Base-by-base conservation (phyloP, 352 stramenopile species). In the Phytophthora pinifolia region DNA sequence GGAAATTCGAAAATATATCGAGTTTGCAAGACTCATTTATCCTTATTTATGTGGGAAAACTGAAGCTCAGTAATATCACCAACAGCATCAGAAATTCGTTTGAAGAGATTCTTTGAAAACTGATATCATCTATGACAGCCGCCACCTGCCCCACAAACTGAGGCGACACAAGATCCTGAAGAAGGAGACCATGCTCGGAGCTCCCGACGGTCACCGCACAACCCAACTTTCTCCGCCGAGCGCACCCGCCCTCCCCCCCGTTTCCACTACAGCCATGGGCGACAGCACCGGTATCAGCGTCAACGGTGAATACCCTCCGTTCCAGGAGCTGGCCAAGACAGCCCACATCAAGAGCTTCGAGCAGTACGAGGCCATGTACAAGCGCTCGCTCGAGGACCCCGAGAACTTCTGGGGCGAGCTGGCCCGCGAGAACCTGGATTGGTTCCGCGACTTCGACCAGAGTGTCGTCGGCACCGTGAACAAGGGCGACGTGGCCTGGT, bases 391-490 rank as follows among this genome's bases (percentile, higher is more conserved):
- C 7, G 74, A 89, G 7, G 75, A 99, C 59, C 86, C 89, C 0
- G 79, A 85, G 34, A 56, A 60, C 5, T 99, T 98, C 67, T 99
- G 97, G 97, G 83, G 70, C 5, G 69, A 92, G 20, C 54, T 95
- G 10, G 97, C 95, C 12, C 83, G 81, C 22, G 74, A 96, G 52
- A 75, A 93, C 42, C 67, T 99, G 15, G 68, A 88, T 32, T 99
- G 97, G 97, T 97, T 98, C 70, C 76, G 78, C 88, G 54, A 96
- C 49, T 99, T 98, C 52, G 83, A 97, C 67, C 62, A 87, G 46
- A 88, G 81, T 27, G 63, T 86, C n/a, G 81, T 84, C 34, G 96
- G 95, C 15, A 75, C 64, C 35, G 89, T 99, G 30, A 59, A 75
- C 52, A 84, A 98, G 15, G 93, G 94, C 47, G 90, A 98, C 68